Percentiles rank a stretch among this genome's conserved stretches.
These are phyloP conservation scores for Ophiostoma australiae DNA, from an alignment of 2,329 filamentous ascomycete genomes.

Conservation along the genomic window DNA sequence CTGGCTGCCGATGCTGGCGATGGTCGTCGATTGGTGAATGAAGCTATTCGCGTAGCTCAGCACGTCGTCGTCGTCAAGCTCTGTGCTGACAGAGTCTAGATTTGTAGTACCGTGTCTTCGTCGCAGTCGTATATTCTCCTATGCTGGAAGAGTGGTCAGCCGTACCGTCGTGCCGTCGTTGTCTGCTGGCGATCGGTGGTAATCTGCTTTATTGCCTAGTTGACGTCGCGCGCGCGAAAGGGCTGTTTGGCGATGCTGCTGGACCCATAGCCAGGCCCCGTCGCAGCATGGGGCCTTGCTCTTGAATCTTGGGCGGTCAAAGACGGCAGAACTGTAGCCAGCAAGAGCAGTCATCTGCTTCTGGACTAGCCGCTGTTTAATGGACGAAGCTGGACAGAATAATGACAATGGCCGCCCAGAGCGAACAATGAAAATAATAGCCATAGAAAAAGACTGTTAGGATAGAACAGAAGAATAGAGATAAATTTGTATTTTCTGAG, in stretches of 20 bases:
- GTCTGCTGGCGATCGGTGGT: background rate
- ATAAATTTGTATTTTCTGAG: no score
- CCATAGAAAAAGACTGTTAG: background rate
- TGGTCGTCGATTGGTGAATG: background rate
- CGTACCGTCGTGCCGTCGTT: background rate
- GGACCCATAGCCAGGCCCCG: background rate
- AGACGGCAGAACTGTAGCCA: background rate
- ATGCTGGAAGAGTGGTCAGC: background rate
- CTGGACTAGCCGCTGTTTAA: background rate
- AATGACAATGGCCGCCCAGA: background rate
- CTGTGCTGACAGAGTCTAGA: background rate
- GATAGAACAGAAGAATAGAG: background rate
- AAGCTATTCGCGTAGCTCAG: conserved; percentile 10
- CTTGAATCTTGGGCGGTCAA: background rate
- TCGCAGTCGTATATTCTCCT: background rate
- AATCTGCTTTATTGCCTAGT: background rate
- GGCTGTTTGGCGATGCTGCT: conserved; percentile 11
- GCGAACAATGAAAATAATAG: background rate
- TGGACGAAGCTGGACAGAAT: background rate
- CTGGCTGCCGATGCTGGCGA: background rate
- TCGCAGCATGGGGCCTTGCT: background rate
- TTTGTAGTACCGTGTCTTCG: background rate
- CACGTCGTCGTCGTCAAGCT: conserved; percentile 1
- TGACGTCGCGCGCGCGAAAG: conserved; percentile 14
- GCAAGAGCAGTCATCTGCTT: background rate